Percentiles rank a stretch among this genome's conserved stretches.
These are phyloP conservation scores for Neonectria coccinea DNA, from an alignment of 2,329 filamentous ascomycete genomes.

Conservation along the genomic window DNA sequence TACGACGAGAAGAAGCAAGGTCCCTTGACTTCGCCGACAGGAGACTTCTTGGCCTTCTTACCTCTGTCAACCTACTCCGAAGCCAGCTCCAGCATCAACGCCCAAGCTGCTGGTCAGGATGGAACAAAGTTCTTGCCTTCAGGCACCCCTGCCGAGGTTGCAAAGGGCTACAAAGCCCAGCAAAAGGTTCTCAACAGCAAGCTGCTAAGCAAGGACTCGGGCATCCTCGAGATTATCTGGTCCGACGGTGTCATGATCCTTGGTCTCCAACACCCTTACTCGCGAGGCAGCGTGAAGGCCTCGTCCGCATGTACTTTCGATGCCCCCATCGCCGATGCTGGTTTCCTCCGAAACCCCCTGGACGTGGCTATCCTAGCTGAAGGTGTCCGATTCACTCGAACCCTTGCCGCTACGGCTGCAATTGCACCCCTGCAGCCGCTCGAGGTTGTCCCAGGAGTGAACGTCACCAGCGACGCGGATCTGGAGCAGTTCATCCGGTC, in stretches of 20 bases:
- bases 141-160: conserved; percentile 26
- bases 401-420: conserved; percentile 14
- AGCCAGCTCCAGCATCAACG: conserved; percentile 20
- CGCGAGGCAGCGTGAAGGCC: conserved; percentile 38
- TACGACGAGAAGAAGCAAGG: conserved; percentile 30
- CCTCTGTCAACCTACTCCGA: conserved; percentile 31
- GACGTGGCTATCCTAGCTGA: conserved; percentile 27
- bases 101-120: conserved; percentile 25
- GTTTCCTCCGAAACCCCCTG: conserved; percentile 35
- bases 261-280: conserved; percentile 40
- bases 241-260: conserved; percentile 29
- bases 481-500: conserved; percentile 34
- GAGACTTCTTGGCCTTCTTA: conserved; percentile 34
- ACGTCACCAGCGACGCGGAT: conserved; percentile 29
- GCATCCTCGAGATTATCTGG: conserved; percentile 37
- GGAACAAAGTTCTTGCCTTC: conserved; percentile 25
- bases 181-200: conserved; percentile 32
- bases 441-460: conserved; percentile 28
- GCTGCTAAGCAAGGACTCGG: conserved; percentile 27
- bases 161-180: conserved; percentile 34
- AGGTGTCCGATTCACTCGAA: conserved; percentile 34
- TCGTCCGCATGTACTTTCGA: conserved; percentile 34
- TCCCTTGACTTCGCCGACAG: conserved; percentile 28
- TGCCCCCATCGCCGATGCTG: conserved; percentile 31
- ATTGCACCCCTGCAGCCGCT: conserved; percentile 23